Conservation (phyloP, 768 basidiomycete genomes). For the Boletus sensibilis region DNA sequence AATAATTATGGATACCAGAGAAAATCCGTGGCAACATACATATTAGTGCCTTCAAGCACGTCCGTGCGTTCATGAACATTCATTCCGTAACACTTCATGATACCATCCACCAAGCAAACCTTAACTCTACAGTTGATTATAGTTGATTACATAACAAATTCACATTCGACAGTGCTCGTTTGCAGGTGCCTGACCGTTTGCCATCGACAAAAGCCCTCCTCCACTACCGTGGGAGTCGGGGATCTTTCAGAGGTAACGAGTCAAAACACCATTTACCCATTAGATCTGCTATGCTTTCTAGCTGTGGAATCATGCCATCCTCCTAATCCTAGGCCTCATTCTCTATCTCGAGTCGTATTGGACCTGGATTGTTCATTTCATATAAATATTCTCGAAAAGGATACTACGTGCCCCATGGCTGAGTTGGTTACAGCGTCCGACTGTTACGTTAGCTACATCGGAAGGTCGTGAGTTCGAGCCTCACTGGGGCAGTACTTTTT, state of each 20-base stretch:
- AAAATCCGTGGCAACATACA: no score
- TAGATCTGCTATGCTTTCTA: background rate
- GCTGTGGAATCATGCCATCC: background rate
- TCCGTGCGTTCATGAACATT: no score
- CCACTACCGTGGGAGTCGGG: no score
- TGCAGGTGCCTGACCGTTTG: no score
- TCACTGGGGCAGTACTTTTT: constrained; percentile 50
- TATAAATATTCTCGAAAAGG: background rate
- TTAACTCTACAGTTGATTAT: no score
- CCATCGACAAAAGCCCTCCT: no score
- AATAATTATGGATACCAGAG: no score
- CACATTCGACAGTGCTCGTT: no score
- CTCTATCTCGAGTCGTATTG: background rate
- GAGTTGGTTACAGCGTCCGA: constrained; percentile 79
- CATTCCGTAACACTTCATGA: no score
- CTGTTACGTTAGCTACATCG: constrained; percentile 53
- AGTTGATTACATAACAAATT: no score
- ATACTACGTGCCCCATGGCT: constrained; percentile 60
- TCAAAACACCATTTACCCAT: background rate
- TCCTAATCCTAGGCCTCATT: background rate
- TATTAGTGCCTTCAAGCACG: no score
- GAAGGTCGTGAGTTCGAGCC: constrained; percentile 72
- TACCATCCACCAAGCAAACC: no score
- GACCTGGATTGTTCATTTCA: background rate
- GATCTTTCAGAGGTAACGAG: background rate